Evolutionary conservation across 495 filamentous ascomycete genomes (phyloP).

Genomic region (Trichoderma reesei): DNA sequence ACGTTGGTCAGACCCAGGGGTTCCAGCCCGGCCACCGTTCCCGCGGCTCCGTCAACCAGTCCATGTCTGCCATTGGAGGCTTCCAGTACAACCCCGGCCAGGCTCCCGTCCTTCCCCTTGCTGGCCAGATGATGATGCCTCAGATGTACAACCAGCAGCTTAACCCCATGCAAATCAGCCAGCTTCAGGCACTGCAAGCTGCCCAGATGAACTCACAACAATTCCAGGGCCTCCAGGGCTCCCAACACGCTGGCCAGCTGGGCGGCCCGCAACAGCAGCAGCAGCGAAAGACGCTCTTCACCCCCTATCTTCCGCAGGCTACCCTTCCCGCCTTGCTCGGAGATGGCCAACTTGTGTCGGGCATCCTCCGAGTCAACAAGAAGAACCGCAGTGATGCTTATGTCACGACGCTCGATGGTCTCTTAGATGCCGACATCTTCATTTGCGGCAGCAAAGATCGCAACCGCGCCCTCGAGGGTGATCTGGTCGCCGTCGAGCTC

Average conservation of each 20-base stretch:
- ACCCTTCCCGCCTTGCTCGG: constrained; percentile 82
- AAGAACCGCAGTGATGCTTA: constrained; percentile 99
- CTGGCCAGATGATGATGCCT: constrained; percentile 67
- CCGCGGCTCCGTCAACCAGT: constrained; percentile 77
- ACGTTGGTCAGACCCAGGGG: constrained; percentile 50
- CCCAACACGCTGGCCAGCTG: constrained; percentile 66
- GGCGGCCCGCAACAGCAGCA: constrained; percentile 68
- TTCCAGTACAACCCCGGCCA: constrained; percentile 87
- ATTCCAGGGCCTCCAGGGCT: constrained; percentile 55
- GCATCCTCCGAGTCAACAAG: constrained; percentile 96
- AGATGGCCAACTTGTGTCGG: constrained; percentile 90
- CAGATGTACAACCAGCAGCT: constrained; percentile 80
- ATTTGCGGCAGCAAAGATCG: constrained; percentile 98
- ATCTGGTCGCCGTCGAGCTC: constrained; percentile 89
- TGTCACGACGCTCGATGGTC: constrained; percentile 77
- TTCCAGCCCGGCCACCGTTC: constrained; percentile 92
- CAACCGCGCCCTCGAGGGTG: constrained; percentile 91
- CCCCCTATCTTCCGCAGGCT: constrained; percentile 93
- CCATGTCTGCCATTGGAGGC: constrained; percentile 69
- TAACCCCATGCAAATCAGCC: constrained; percentile 79
- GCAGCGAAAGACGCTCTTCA: constrained; percentile 96
- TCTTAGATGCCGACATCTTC: constrained; percentile 94
- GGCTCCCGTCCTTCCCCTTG: constrained; percentile 79
- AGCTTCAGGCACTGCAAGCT: constrained; percentile 85
- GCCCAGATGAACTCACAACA: constrained; percentile 75